These are phyloP conservation scores for Gaultheria prostrata DNA, from an alignment of 148 eudicot genomes.

Conservation along the genomic window DNA sequence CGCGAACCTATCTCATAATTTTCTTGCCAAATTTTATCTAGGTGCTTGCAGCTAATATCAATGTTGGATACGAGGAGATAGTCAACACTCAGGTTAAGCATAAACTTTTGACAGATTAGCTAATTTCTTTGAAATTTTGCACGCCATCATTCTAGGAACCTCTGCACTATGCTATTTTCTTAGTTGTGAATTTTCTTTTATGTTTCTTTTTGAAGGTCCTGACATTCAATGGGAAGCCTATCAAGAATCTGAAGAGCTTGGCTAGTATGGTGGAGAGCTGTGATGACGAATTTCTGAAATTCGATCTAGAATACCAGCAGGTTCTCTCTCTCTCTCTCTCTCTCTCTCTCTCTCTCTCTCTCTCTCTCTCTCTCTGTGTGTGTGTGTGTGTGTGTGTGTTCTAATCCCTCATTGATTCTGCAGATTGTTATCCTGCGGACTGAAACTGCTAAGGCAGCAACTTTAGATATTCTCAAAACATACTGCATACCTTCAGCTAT, in stretches of 20 bases:
- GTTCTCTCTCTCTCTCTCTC: conserved; percentile 15
- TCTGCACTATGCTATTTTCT: neutral
- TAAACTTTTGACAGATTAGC: neutral
- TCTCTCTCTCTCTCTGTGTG: neutral
- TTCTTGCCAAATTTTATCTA: neutral
- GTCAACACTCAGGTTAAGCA: conserved; percentile 44
- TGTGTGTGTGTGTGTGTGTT: neutral
- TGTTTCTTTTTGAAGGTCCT: conserved; percentile 26
- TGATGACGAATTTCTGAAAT: conserved; percentile 38
- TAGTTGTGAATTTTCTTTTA: neutral
- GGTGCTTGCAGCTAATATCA: conserved; percentile 54
- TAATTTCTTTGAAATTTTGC: neutral
- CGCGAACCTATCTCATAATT: neutral
- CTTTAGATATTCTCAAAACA: conserved; percentile 38
- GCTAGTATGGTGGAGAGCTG: conserved; percentile 42
- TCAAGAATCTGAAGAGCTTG: conserved; percentile 44
- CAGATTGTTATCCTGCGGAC: conserved; percentile 41
- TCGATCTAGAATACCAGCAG: conserved; percentile 46
- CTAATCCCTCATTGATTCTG: neutral
- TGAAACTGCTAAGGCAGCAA: conserved; percentile 40
- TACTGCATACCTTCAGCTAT: conserved; percentile 48
- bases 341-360: neutral
- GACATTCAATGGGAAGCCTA: conserved; percentile 45
- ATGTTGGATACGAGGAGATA: conserved; percentile 50
- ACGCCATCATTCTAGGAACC: neutral